These are phyloP conservation scores for Linnemannia hyalina DNA, from an alignment of 192 early-diverging fungal genomes.

Conservation along the genomic window DNA sequence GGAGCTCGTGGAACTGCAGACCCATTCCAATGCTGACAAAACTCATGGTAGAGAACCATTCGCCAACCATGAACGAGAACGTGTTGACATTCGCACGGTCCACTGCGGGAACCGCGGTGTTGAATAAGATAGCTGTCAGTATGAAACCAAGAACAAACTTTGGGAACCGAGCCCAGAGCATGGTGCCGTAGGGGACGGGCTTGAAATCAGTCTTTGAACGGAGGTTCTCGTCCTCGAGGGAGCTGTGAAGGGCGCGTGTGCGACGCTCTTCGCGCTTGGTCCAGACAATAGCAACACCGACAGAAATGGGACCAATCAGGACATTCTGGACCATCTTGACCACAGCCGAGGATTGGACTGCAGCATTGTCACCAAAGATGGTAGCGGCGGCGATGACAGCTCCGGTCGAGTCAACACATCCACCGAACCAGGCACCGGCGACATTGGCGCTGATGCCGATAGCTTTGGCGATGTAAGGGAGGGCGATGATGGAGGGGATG, in stretches of 20 bases:
- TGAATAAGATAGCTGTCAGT: conserved; percentile 62
- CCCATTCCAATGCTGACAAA: conserved; percentile 68
- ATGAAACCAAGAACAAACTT: conserved; percentile 68
- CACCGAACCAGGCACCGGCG: conserved; percentile 67
- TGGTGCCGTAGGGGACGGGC: conserved; percentile 28
- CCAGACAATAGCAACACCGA: conserved; percentile 64
- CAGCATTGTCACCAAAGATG: conserved; percentile 60
- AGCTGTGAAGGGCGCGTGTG: conserved; percentile 21
- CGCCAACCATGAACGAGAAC: conserved; percentile 65
- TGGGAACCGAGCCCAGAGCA: conserved; percentile 65
- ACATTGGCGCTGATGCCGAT: conserved; percentile 56
- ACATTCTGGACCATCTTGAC: conserved; percentile 70
- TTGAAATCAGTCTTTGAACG: conserved; percentile 38
- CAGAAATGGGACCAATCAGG: conserved; percentile 65
- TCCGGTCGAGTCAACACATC: conserved; percentile 68
- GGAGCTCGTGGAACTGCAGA: conserved; percentile 63
- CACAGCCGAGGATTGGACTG: conserved; percentile 64
- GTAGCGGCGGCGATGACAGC: conserved; percentile 66
- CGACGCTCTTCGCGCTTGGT: conserved; percentile 55
- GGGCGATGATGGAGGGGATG: conserved; percentile 65
- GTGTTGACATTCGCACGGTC: conserved; percentile 53
- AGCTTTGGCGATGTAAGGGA: conserved; percentile 65
- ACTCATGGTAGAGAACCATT: conserved; percentile 66
- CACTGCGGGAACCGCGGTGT: conserved; percentile 55
- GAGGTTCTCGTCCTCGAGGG: conserved; percentile 30